These are phyloP conservation scores for Lactarius vividus DNA, from an alignment of 768 basidiomycete species.

Conservation along the genomic window DNA sequence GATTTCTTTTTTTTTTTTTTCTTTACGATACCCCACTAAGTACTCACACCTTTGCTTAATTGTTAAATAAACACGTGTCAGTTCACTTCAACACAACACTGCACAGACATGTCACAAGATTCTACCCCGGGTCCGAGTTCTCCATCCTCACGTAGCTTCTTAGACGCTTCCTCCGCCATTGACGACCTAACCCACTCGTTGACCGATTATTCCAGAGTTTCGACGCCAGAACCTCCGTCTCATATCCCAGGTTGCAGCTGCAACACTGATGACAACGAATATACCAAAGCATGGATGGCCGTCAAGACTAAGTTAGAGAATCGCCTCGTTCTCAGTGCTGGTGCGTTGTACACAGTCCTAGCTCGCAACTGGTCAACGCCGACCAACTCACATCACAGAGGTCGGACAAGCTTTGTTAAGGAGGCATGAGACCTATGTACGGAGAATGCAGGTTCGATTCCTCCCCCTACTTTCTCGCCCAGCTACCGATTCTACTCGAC, in stretches of 20 bases:
- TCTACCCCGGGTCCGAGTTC: slow-evolving; percentile 31
- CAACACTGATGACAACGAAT: slow-evolving; percentile 60
- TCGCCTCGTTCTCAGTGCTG: slow-evolving; percentile 79
- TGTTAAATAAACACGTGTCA: slow-evolving; percentile 18
- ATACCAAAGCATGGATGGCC: slow-evolving; percentile 57
- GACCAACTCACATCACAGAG: slow-evolving; percentile 50
- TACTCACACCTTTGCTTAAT: slow-evolving; percentile 14
- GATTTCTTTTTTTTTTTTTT: no score
- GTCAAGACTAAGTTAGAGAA: slow-evolving; percentile 72
- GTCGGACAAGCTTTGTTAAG: slow-evolving; percentile 87
- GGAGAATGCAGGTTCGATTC: slow-evolving; percentile 60
- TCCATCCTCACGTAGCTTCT: slow-evolving; percentile 32
- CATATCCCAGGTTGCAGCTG: slow-evolving; percentile 59
- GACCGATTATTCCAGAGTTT: slow-evolving; percentile 65
- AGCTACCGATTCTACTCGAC: not conserved
- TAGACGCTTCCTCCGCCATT: slow-evolving; percentile 48
- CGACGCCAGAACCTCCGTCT: slow-evolving; percentile 66
- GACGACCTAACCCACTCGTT: slow-evolving; percentile 78
- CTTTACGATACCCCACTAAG: slow-evolving; percentile 25
- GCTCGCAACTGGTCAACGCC: not conserved
- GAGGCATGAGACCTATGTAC: slow-evolving; percentile 82
- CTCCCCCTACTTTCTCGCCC: not conserved
- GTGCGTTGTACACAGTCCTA: slow-evolving; percentile 44
- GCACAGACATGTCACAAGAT: slow-evolving; percentile 3
- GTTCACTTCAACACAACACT: not conserved